These are phyloP conservation scores for Massarina eburnea DNA, from an alignment of 2,329 filamentous ascomycete species.

Conservation along the genomic window DNA sequence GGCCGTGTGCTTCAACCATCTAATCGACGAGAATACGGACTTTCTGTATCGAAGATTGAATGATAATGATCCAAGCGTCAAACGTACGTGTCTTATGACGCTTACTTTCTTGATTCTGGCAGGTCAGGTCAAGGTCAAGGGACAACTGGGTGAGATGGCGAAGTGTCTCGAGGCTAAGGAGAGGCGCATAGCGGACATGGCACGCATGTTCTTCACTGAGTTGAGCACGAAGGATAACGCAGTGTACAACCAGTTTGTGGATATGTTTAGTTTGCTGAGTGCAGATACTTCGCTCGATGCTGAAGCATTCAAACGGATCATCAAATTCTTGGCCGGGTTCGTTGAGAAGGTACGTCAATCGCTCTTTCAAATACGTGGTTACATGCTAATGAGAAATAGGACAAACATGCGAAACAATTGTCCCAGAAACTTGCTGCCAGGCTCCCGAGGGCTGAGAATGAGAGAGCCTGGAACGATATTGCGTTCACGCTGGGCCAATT, in stretches of 20 bases:
- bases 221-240: slow-evolving; percentile 98
- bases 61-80: slow-evolving; percentile 84
- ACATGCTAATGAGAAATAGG: slow-evolving; percentile 56
- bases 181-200: slow-evolving; percentile 88
- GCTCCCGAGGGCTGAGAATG: slow-evolving; percentile 81
- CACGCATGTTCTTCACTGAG: slow-evolving; percentile 98
- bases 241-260: slow-evolving; percentile 98
- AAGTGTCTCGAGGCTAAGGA: slow-evolving; percentile 98
- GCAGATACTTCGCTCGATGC: slow-evolving; percentile 80
- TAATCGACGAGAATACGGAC: slow-evolving; percentile 98
- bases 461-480: slow-evolving; percentile 97
- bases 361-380: neutral
- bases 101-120: slow-evolving; percentile 95
- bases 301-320: slow-evolving; percentile 80
- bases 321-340: slow-evolving; percentile 92
- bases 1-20: slow-evolving; percentile 99
- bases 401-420: slow-evolving; percentile 95
- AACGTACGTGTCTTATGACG: slow-evolving; percentile 97
- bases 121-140: slow-evolving; percentile 98
- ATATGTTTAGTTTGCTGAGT: slow-evolving; percentile 94
- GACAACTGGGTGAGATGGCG: slow-evolving; percentile 97
- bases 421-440: slow-evolving; percentile 89
- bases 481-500: slow-evolving; percentile 86
- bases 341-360: slow-evolving; percentile 82
- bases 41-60: slow-evolving; percentile 94